Evolutionary conservation across 1,139 yeast species (phyloP).

Genomic region (Blastobotrys aristatus): DNA sequence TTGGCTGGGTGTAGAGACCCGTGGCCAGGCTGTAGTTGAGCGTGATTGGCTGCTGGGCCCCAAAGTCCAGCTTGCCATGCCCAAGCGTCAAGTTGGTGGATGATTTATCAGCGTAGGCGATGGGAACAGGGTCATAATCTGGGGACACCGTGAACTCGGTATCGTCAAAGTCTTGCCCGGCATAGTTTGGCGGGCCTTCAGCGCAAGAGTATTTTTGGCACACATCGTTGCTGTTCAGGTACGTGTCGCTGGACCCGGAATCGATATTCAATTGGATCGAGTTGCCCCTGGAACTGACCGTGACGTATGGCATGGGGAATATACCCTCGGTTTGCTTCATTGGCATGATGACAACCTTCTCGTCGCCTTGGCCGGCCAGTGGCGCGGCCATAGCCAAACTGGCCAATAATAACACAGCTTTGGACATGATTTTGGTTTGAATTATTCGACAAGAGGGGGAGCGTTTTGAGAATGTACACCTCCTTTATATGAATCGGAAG

Average conservation of each 20-base stretch:
- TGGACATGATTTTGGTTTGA: too few species aligned
- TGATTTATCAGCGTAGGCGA: neutral
- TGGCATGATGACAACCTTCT: neutral
- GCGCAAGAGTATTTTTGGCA: too few species aligned
- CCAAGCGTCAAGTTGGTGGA: neutral
- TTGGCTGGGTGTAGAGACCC: neutral
- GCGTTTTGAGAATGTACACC: neutral
- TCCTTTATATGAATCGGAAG: too few species aligned
- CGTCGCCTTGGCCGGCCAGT: neutral
- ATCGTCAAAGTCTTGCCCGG: neutral
- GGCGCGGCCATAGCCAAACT: too few species aligned
- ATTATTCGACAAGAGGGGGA: too few species aligned
- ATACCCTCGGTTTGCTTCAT: neutral
- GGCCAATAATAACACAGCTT: too few species aligned
- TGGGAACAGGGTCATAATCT: neutral
- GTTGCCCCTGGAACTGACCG: neutral
- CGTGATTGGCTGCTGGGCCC: neutral
- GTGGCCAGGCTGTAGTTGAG: neutral
- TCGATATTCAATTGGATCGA: neutral
- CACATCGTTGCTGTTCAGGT: neutral
- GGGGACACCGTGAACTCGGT: neutral
- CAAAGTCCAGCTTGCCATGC: neutral
- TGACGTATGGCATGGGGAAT: neutral
- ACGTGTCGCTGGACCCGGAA: neutral
- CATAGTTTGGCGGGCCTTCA: neutral